Evolutionary conservation across 805 yeast species (phyloP).

Genomic region (Yarrowia sp.): DNA sequence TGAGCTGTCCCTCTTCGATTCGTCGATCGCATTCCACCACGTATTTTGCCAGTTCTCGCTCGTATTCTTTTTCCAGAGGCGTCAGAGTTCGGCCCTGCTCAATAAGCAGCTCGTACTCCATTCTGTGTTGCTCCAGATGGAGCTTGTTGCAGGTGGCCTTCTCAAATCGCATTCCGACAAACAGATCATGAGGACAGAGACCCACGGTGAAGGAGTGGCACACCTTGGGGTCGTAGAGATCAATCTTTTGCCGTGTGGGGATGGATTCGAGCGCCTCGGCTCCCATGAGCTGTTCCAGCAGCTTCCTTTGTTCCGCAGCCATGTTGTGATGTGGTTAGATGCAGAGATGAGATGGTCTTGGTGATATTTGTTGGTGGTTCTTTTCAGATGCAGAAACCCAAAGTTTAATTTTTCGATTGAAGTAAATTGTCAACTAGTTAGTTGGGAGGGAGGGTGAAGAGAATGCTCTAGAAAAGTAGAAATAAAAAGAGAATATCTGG

Average conservation of each 20-base stretch:
- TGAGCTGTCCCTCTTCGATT: slow-evolving; percentile 58
- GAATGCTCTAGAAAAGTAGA: too few relatives aligned
- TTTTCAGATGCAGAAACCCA: slow-evolving; percentile 9
- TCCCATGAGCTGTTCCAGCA: slow-evolving; percentile 81
- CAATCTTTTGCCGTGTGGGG: slow-evolving; percentile 40
- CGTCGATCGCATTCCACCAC: slow-evolving; percentile 65
- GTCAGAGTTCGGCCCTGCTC: slow-evolving; percentile 45
- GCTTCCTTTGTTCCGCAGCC: slow-evolving; percentile 68
- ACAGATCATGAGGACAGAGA: slow-evolving; percentile 79
- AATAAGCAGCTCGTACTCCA: slow-evolving; percentile 53
- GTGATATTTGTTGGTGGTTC: slow-evolving; percentile 13
- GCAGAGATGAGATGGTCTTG: not conserved
- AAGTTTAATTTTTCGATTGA: not conserved
- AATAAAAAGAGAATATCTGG: too few relatives aligned
- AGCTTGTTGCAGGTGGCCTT: slow-evolving; percentile 74
- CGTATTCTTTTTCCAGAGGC: slow-evolving; percentile 49
- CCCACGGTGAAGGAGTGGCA: slow-evolving; percentile 86
- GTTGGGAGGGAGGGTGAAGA: too few relatives aligned
- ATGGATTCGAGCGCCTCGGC: slow-evolving; percentile 38
- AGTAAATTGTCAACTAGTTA: not conserved
- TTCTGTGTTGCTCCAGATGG: slow-evolving; percentile 70
- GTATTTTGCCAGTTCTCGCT: slow-evolving; percentile 50
- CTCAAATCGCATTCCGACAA: slow-evolving; percentile 77
- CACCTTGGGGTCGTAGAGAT: slow-evolving; percentile 55
- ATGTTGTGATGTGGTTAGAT: not conserved